Evolutionary conservation across 1,139 yeast species (phyloP), one percentile per base, ranked within the genome.

Genomic region (Geotrichum carabidarum): DNA sequence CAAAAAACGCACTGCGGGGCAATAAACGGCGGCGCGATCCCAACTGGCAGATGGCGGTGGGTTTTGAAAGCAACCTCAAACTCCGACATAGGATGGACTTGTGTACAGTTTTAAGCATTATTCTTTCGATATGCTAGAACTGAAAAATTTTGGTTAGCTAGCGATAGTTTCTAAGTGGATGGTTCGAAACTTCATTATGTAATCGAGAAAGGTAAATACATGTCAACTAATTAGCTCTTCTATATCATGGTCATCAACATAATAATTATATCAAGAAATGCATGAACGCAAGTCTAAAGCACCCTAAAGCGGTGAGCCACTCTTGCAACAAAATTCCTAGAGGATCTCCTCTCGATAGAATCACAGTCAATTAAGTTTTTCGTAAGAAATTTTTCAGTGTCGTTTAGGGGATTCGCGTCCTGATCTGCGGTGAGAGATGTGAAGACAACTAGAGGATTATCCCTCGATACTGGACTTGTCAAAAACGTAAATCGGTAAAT

Each of bases 401-500:
- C 27, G 27, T 22, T 22, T 3, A 22, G 5, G 5, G 3, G 27
- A 22, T 22, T 22, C 5, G 27, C 27, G 27, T 22, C 27, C 5
- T 22, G 27, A 22, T 22, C 27, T 22, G 27, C 27, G 5, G 27
- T 22, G 4, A 22, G 4, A 22, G 27, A 22, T 22, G 27, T 5
- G 5, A 22, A 5, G 5, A 22, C 3, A 22, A 22, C 27, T 3
- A 22, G 5, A 22, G 27, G 5, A 3, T 22, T 22, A 22, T 22
- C 27, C 27, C 3, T 5, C 3, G 5, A 22, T 3, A 3, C 27
- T 22, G 27, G 27, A 22, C 27, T 22, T 22, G 27, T 22, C 27
- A 22, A 22, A 8, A 45, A 22, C 14, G 11, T n/a, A 15, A 45
- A 32, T 68, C 49, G 31, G 62, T 63, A 53, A 74, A 63, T 46